Evolutionary conservation across 805 yeast species (phyloP).

Genomic region (Wickerhamiella alocasiicola): DNA sequence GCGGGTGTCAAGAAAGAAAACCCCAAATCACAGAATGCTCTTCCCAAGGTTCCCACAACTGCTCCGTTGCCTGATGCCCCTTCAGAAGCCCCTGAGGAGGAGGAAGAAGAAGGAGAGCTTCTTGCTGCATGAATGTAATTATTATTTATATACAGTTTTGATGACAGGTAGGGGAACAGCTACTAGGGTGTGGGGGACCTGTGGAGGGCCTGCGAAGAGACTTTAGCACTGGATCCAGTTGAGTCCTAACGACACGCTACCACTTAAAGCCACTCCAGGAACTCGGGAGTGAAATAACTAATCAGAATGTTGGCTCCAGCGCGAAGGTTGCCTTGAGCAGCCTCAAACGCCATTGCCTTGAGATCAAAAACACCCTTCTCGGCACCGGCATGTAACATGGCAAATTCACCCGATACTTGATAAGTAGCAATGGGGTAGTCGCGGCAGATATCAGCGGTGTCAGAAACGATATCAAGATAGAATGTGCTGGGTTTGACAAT

Average conservation of each 20-base stretch:
- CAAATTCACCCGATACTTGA: conserved; percentile 95
- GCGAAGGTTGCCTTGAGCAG: conserved; percentile 81
- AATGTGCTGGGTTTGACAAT: conserved; percentile 95
- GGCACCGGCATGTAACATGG: conserved; percentile 97
- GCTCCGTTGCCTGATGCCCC: conserved; percentile 2
- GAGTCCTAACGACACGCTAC: too few species aligned
- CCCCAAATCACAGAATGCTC: too few species aligned
- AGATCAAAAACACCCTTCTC: conserved; percentile 87
- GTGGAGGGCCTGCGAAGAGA: too few species aligned
- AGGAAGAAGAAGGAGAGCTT: too few species aligned
- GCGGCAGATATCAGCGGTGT: conserved; percentile 67
- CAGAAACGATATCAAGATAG: conserved; percentile 80
- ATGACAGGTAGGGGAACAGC: too few species aligned
- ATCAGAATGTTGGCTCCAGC: conserved; percentile 93
- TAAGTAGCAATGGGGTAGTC: conserved; percentile 89
- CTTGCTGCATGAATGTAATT: too few species aligned
- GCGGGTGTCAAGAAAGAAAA: too few species aligned
- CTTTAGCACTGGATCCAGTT: too few species aligned
- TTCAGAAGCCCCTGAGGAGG: too few species aligned
- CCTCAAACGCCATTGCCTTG: conserved; percentile 62
- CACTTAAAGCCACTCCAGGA: conserved; percentile 86
- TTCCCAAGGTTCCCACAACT: conserved; percentile 1
- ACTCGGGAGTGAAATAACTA: conserved; percentile 90
- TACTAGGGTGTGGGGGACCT: too few species aligned
- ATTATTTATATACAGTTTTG: too few species aligned